Percentiles rank a stretch among this genome's conserved stretches.
Conservation (phyloP, 2,329 filamentous ascomycete genomes). For the Cladosporium sp. region DNA sequence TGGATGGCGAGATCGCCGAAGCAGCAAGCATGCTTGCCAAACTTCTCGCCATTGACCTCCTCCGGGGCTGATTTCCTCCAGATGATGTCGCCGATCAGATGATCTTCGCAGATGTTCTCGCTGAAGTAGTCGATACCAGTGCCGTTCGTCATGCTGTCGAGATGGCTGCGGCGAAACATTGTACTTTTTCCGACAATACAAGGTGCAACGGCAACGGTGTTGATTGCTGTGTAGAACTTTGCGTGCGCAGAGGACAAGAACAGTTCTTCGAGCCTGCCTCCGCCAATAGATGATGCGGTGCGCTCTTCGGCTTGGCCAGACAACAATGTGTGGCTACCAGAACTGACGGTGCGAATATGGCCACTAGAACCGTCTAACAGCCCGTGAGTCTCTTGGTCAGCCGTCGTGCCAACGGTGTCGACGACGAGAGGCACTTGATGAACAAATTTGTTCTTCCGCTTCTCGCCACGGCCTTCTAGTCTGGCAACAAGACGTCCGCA, state of each 20-base stretch:
- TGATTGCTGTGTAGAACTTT: conserved; percentile 98
- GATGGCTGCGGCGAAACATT: conserved; percentile 92
- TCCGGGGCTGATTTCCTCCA: conserved; percentile 61
- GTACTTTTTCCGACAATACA: conserved; percentile 96
- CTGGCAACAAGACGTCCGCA: conserved; percentile 84
- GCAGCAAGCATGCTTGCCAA: conserved; percentile 74
- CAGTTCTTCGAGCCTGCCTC: conserved; percentile 84
- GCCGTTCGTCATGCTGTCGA: conserved; percentile 62
- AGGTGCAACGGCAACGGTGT: conserved; percentile 81
- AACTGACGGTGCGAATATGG: conserved; percentile 13
- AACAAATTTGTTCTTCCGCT: conserved; percentile 70
- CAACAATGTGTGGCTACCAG: conserved; percentile 5
- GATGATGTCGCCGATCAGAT: conserved; percentile 85
- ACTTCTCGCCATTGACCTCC: conserved; percentile 36
- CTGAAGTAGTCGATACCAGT: conserved; percentile 89
- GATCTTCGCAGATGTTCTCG: conserved; percentile 94
- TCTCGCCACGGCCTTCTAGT: conserved; percentile 61
- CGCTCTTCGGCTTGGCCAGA: conserved; percentile 17
- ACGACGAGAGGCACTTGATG: conserved; percentile 88
- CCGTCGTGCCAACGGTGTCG: conserved; percentile 48
- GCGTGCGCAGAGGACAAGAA: conserved; percentile 92
- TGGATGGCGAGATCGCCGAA: conserved; percentile 85
- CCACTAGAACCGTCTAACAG: conserved; percentile 18
- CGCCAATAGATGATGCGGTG: conserved; percentile 43
- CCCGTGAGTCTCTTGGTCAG: conserved; percentile 21